Evolutionary conservation across 2,329 filamentous ascomycete species (phyloP).

Genomic region (Pseudocercospora musae): DNA sequence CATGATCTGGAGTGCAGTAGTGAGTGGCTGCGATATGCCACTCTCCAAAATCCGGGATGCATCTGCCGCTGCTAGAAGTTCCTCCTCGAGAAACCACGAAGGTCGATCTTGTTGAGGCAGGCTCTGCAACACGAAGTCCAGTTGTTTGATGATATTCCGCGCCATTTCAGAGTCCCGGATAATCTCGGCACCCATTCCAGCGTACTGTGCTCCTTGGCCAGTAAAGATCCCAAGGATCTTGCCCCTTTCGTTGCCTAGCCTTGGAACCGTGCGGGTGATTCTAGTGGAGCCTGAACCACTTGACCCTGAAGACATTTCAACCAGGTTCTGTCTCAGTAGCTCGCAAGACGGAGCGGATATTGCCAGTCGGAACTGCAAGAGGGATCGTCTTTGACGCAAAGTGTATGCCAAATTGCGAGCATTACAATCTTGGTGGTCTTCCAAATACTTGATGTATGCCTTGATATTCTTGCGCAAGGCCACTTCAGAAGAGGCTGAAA

Average conservation of each 20-base stretch:
- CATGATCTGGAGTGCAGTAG: slow-evolving; percentile 55
- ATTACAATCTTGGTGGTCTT: too few relatives aligned
- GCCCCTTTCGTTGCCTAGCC: slow-evolving; percentile 10
- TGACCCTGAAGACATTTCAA: slow-evolving; percentile 2
- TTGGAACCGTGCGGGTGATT: slow-evolving; percentile 10
- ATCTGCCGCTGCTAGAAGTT: slow-evolving; percentile 47
- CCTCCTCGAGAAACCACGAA: slow-evolving; percentile 31
- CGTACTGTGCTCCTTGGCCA: slow-evolving; percentile 38
- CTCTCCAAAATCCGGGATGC: slow-evolving; percentile 26
- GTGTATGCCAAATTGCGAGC: too few relatives aligned
- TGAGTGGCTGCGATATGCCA: slow-evolving; percentile 52
- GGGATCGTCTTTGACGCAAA: too few relatives aligned
- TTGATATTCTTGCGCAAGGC: slow-evolving; percentile 11
- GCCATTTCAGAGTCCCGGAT: too few relatives aligned
- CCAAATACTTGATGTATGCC: background rate
- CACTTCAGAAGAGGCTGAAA: slow-evolving; percentile 13
- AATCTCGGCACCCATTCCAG: slow-evolving; percentile 29
- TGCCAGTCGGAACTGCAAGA: too few relatives aligned
- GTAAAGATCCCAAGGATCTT: slow-evolving; percentile 35
- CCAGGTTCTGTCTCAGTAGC: too few relatives aligned
- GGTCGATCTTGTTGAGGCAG: slow-evolving; percentile 18
- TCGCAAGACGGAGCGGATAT: too few relatives aligned
- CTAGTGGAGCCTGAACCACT: too few relatives aligned
- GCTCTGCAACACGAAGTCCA: slow-evolving; percentile 16
- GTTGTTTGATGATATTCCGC: background rate